Evolutionary conservation across 2,329 filamentous ascomycete species (phyloP), one percentile per base, ranked within the genome.

Genomic region (Neonectria ditissima): DNA sequence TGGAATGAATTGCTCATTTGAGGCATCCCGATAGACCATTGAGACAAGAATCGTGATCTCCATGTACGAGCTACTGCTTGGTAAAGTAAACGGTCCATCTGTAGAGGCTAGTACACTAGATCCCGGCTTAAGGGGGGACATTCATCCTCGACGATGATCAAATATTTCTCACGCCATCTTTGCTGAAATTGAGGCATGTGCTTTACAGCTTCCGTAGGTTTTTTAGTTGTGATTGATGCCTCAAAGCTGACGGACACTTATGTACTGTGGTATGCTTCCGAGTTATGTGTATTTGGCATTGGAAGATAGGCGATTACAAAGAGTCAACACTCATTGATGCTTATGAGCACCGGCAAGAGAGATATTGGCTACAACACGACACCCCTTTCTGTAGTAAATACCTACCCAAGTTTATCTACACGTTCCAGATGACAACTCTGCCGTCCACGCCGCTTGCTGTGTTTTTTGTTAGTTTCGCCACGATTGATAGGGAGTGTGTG

Each of bases 401-500:
- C 53, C 48, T 58, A 61, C 59, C 60, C 13, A 20, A 24, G 22
- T 45, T 48, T 63, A 26, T 61, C 77, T 88, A 93, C 55, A 84
- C 83, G 69, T 84, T 85, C 92, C 92, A 96, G 70, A 96, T 88
- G 54, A 95, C 92, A 70, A 96, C 83, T 74, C 92, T 88, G 67
- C 92, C 92, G 77, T 96, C 92, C 57, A 96, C 91, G 69, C 92
- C 92, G 77, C 90, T 94, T 68, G 92, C 91, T 94, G 28, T 32
- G 55, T 52, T 47, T 20, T 56, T 59, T 62, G 64, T 77, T 63
- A 77, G 74, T 52, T 78, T 74, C 80, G 55, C 6, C 24, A 11
- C 32, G n/a, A 37, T 22, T 7, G 45, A 39, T 9, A 39, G 5
- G 48, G 3, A 6, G 7, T 10, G 32, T n/a, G n/a, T 54, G 44